A percentile compares a stretch with the other conserved stretches of the same genome.
Evolutionary conservation across 331 rosid species (phyloP).

Genomic region (Erythrophleum ivorense): DNA sequence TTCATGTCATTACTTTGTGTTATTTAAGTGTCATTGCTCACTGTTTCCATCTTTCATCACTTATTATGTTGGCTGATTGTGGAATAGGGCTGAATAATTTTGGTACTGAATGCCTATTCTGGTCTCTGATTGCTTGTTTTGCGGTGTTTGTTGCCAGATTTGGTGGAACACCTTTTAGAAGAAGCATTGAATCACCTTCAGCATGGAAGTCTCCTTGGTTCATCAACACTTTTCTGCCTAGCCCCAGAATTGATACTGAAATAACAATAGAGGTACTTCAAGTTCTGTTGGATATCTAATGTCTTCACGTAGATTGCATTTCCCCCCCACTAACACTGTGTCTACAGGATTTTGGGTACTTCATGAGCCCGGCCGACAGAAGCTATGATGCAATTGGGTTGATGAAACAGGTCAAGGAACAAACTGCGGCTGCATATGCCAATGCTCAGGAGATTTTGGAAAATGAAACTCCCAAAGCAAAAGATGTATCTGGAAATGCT

Average conservation of each 20-base stretch:
- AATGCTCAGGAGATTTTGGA: slow-evolving; percentile 78
- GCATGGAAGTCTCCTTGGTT: slow-evolving; percentile 98
- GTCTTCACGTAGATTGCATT: not conserved
- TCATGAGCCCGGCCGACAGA: slow-evolving; percentile 84
- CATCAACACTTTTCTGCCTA: slow-evolving; percentile 69
- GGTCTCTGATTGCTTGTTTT: not conserved
- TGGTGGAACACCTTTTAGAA: slow-evolving; percentile 78
- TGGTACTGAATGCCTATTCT: not conserved
- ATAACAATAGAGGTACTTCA: slow-evolving; percentile 81
- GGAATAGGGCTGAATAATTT: slow-evolving; percentile 4
- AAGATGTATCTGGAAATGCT: slow-evolving; percentile 39
- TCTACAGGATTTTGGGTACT: slow-evolving; percentile 82
- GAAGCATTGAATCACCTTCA: slow-evolving; percentile 94
- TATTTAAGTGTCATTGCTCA: not conserved
- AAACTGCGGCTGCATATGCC: slow-evolving; percentile 88
- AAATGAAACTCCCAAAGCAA: slow-evolving; percentile 71
- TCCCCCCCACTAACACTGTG: slow-evolving; percentile 19
- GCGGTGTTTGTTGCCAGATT: slow-evolving; percentile 58
- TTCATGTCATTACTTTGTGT: slow-evolving; percentile 29
- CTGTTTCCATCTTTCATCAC: not conserved
- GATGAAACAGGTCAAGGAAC: slow-evolving; percentile 89
- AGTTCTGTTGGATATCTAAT: slow-evolving; percentile 16
- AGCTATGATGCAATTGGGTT: slow-evolving; percentile 90
- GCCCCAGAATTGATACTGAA: slow-evolving; percentile 82
- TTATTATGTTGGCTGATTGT: slow-evolving; percentile 3